Conservation (phyloP, 768 basidiomycete genomes). For the Calocera cornea region DNA sequence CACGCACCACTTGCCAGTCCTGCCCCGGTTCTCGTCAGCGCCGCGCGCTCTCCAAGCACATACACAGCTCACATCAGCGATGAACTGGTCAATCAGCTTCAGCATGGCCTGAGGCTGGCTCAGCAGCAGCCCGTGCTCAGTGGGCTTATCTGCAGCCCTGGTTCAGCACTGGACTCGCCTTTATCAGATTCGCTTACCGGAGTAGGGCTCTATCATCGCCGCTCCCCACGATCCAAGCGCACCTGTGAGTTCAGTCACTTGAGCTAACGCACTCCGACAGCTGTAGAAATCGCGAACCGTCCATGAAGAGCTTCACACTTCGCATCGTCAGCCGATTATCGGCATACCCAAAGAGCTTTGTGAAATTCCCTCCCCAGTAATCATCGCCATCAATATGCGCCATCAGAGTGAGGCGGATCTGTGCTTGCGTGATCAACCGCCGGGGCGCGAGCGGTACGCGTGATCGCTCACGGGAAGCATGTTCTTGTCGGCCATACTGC, state of each 20-base stretch:
- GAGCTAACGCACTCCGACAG: constrained; percentile 9
- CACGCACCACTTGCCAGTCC: constrained; percentile 71
- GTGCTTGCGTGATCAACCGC: background rate
- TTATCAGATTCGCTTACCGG: constrained; percentile 16
- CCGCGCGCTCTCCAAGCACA: background rate
- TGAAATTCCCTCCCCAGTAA: constrained; percentile 54
- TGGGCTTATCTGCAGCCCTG: constrained; percentile 41
- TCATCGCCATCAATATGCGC: constrained; percentile 43
- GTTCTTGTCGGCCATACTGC: constrained; percentile 53
- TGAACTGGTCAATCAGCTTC: constrained; percentile 45
- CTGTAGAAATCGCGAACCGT: constrained; percentile 36
- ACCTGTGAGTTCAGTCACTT: constrained; percentile 34
- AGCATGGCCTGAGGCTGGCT: constrained; percentile 40
- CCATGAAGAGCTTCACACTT: constrained; percentile 60
- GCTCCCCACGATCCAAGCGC: constrained; percentile 90
- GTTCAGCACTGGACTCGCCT: background rate
- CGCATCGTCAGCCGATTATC: constrained; percentile 54
- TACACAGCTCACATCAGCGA: constrained; percentile 33
- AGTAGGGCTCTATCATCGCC: constrained; percentile 72
- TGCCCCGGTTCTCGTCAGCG: background rate
- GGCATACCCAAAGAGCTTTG: constrained; percentile 42
- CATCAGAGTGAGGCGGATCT: constrained; percentile 49
- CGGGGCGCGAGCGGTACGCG: background rate
- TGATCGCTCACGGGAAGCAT: constrained; percentile 47
- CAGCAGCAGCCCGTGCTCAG: constrained; percentile 56